Conservation (phyloP, 208 protist species). For the Leptomonas pyrrhocoris region DNA sequence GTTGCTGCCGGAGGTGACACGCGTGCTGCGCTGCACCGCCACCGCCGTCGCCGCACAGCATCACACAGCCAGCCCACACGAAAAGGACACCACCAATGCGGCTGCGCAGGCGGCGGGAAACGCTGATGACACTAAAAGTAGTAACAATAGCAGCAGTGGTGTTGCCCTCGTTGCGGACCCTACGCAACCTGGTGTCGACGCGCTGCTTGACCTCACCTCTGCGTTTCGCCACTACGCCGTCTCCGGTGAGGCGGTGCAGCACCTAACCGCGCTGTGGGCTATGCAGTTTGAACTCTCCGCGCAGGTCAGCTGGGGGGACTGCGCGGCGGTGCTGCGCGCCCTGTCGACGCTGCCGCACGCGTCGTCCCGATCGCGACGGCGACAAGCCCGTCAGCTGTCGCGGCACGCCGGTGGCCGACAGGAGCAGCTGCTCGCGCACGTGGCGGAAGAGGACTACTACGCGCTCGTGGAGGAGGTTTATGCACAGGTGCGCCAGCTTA, state of each 20-base stretch:
- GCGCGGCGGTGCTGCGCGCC: slow-evolving; percentile 16
- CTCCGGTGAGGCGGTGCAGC: slow-evolving; percentile 52
- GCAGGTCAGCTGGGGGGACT: slow-evolving; percentile 1
- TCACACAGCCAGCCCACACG: no score
- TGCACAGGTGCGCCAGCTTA: slow-evolving; percentile 25
- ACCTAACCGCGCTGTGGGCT: slow-evolving; percentile 58
- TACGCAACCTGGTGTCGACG: slow-evolving; percentile 12
- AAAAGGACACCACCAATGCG: no score
- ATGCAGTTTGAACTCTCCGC: slow-evolving; percentile 20
- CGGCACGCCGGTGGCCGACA: not conserved
- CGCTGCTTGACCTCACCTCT: slow-evolving; percentile 48
- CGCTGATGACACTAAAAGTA: not conserved
- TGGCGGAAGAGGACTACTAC: slow-evolving; percentile 58
- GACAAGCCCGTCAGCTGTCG: slow-evolving; percentile 13
- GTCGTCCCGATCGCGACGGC: slow-evolving; percentile 17
- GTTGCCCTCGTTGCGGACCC: not conserved
- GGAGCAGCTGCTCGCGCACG: slow-evolving; percentile 4
- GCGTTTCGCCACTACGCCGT: slow-evolving; percentile 68
- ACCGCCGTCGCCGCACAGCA: not conserved
- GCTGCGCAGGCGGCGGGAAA: not conserved
- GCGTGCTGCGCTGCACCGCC: slow-evolving; percentile 26
- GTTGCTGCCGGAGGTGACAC: slow-evolving; percentile 60
- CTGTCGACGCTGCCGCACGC: slow-evolving; percentile 21
- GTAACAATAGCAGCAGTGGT: not conserved
- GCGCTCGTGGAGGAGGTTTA: slow-evolving; percentile 44